A percentile compares a stretch with the other conserved stretches of the same genome.
Evolutionary conservation across 345 rosid species (phyloP).

Genomic region (Crucihimalaya himalaica): DNA sequence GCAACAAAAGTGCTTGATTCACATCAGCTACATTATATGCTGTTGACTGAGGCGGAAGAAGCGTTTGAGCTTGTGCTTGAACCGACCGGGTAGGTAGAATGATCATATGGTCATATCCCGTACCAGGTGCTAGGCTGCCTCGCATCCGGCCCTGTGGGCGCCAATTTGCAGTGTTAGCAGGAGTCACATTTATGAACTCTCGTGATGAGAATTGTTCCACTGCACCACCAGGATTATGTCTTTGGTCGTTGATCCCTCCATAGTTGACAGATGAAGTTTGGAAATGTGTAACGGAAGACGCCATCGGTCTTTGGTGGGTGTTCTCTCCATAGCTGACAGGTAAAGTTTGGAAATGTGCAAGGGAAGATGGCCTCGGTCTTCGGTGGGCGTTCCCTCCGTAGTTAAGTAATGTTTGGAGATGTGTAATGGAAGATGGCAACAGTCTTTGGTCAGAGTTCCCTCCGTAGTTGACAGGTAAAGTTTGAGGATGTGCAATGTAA

Average conservation of each 20-base stretch:
- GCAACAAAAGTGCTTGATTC: slow-evolving; percentile 15
- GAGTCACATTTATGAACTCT: slow-evolving; percentile 39
- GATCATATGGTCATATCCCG: slow-evolving; percentile 52
- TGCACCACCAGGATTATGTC: slow-evolving; percentile 22
- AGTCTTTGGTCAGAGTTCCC: slow-evolving; percentile 18
- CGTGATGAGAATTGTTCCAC: slow-evolving; percentile 37
- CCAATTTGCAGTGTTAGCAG: slow-evolving; percentile 43
- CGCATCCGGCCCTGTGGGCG: slow-evolving; percentile 63
- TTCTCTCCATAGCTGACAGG: slow-evolving; percentile 29
- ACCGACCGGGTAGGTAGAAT: slow-evolving; percentile 60
- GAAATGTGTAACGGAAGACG: slow-evolving; percentile 38
- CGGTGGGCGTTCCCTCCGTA: slow-evolving; percentile 18
- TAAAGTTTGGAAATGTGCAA: slow-evolving; percentile 34
- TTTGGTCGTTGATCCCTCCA: slow-evolving; percentile 35
- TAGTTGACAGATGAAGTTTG: slow-evolving; percentile 33
- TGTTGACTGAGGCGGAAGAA: slow-evolving; percentile 7
- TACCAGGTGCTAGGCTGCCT: slow-evolving; percentile 66
- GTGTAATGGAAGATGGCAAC: slow-evolving; percentile 33
- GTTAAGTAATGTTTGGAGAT: slow-evolving; percentile 31
- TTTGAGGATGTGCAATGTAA: slow-evolving; percentile 37
- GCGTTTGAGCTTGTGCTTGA: slow-evolving; percentile 40
- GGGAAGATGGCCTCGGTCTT: slow-evolving; percentile 40
- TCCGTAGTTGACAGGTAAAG: slow-evolving; percentile 33
- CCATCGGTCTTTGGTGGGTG: slow-evolving; percentile 27
- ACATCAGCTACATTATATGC: not conserved